phyloP scores from a whole-genome alignment of 164 flowering plant species.

The Brasenia schreberi region DNA sequence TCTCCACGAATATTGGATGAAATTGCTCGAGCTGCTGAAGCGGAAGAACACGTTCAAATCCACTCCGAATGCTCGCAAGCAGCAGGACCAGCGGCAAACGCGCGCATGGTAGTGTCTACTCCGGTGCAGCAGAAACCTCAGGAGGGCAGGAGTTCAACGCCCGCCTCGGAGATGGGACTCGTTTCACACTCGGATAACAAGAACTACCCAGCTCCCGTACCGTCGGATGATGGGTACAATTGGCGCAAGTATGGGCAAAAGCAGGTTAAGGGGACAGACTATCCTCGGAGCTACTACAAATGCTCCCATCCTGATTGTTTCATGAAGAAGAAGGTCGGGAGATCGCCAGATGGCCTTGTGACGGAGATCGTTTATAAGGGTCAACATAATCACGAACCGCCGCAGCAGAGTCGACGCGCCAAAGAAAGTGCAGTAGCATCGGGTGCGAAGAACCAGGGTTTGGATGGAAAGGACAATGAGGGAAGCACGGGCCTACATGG shows the following conservation, averaged over 20 bases:
- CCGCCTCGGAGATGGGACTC: conserved; percentile 8
- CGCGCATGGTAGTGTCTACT: conserved; percentile 20
- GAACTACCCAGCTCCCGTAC: conserved; percentile 14
- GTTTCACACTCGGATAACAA: conserved; percentile 12
- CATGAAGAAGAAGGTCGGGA: conserved; percentile 70
- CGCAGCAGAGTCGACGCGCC: conserved; percentile 28
- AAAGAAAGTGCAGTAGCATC: conserved; percentile 22
- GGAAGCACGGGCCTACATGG: neutral
- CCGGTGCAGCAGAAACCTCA: conserved; percentile 15
- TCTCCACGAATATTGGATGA: conserved; percentile 21
- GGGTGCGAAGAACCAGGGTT: neutral
- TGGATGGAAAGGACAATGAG: neutral
- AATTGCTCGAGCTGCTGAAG: conserved; percentile 18
- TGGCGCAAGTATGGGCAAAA: conserved; percentile 98
- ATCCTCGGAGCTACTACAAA: conserved; percentile 73
- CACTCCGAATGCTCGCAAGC: conserved; percentile 25
- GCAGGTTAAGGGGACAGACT: conserved; percentile 66
- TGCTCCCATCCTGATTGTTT: conserved; percentile 57
- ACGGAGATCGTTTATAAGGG: conserved; percentile 58
- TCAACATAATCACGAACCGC: conserved; percentile 75
- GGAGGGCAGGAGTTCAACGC: conserved; percentile 12
- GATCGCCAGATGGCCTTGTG: conserved; percentile 36
- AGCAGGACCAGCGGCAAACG: conserved; percentile 24
- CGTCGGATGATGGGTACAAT: conserved; percentile 60
- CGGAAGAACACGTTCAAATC: conserved; percentile 16